Evolutionary conservation across 768 basidiomycete species (phyloP).

Genomic region (Mycena crocata): DNA sequence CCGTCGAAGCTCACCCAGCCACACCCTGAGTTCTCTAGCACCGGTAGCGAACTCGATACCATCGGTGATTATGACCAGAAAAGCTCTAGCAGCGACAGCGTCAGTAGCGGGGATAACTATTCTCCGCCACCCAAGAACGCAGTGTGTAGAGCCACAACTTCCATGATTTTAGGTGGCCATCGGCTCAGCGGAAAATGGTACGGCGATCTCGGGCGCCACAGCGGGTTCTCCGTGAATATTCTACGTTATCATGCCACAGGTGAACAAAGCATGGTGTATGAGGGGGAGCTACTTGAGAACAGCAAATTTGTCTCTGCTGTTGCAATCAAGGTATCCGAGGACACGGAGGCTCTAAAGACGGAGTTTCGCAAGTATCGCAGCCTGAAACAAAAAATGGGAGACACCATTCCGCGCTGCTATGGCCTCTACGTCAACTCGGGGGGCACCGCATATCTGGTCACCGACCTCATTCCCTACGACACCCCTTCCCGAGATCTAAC

Average conservation of each 20-base stretch:
- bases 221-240: neutral
- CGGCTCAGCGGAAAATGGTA: neutral
- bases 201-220: neutral
- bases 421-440: constrained; percentile 8
- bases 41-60: constrained; percentile 9
- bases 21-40: neutral
- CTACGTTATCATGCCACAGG: neutral
- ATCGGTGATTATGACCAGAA: neutral
- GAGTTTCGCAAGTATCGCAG: neutral
- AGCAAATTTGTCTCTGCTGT: neutral
- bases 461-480: neutral
- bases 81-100: neutral
- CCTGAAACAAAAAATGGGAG: neutral
- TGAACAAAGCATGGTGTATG: constrained; percentile 7
- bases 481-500: neutral
- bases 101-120: neutral
- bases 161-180: neutral
- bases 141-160: neutral
- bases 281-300: neutral
- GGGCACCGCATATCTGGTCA: constrained; percentile 2
- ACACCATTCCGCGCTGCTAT: constrained; percentile 12
- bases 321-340: neutral
- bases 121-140: neutral
- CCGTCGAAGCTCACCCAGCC: neutral
- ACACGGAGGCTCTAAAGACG: neutral